Percentiles rank a stretch among this genome's conserved stretches.
Evolutionary conservation across 768 basidiomycete species (phyloP).

Genomic region (Myochromella boudieri): DNA sequence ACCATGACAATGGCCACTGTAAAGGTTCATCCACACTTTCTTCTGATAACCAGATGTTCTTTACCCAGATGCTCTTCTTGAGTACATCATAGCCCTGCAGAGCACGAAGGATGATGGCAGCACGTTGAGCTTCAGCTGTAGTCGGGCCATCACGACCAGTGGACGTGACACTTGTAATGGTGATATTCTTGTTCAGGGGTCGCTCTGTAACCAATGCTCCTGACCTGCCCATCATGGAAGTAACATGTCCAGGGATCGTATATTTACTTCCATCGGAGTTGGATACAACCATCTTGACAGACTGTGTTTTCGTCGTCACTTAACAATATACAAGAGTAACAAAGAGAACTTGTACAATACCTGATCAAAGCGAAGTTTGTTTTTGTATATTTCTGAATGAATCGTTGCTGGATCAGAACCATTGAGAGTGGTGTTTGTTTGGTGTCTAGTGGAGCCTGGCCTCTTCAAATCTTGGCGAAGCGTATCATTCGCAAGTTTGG

Average conservation of each 20-base stretch:
- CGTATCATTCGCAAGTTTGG: constrained; percentile 44
- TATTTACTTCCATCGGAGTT: constrained; percentile 43
- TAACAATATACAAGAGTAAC: too few relatives aligned
- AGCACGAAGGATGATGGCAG: constrained; percentile 37
- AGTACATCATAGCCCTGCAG: constrained; percentile 40
- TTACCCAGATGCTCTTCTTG: constrained; percentile 45
- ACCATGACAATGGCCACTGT: constrained; percentile 43
- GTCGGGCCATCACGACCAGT: constrained; percentile 60
- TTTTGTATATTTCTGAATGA: constrained; percentile 39
- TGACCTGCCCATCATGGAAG: constrained; percentile 39
- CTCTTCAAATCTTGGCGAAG: constrained; percentile 49
- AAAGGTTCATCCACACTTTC: constrained; percentile 22
- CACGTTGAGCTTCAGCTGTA: constrained; percentile 51
- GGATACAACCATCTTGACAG: too few relatives aligned
- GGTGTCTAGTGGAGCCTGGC: constrained; percentile 43
- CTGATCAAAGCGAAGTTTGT: constrained; percentile 30
- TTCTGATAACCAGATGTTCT: constrained; percentile 45
- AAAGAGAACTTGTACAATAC: too few relatives aligned
- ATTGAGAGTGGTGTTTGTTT: constrained; percentile 28
- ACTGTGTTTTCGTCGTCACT: too few relatives aligned
- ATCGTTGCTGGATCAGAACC: constrained; percentile 23
- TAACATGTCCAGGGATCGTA: constrained; percentile 39
- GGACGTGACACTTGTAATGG: constrained; percentile 41
- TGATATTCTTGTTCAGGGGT: constrained; percentile 28
- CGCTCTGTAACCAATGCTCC: constrained; percentile 24